Conservation (phyloP, 768 basidiomycete genomes). For the Boletus subcaerulescens region DNA sequence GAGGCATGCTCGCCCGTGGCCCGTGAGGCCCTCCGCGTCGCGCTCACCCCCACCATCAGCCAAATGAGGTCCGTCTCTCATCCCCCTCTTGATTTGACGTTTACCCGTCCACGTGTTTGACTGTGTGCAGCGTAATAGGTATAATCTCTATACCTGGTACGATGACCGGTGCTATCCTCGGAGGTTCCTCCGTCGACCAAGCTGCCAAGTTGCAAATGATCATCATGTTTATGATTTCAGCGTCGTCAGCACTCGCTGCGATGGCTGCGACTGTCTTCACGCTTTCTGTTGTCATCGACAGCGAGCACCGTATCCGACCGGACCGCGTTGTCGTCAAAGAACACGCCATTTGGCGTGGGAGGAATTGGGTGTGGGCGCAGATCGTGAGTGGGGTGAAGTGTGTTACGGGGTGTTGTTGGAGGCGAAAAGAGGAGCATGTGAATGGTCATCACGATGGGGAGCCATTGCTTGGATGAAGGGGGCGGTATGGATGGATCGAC, state of each 20-base stretch:
- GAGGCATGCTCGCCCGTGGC: slow-evolving; percentile 83
- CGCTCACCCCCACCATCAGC: slow-evolving; percentile 79
- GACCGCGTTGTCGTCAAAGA: slow-evolving; percentile 52
- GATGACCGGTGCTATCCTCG: slow-evolving; percentile 92
- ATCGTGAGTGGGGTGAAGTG: slow-evolving; percentile 11
- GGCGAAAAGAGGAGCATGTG: neutral
- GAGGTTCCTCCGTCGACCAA: slow-evolving; percentile 79
- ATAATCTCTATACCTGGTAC: slow-evolving; percentile 83
- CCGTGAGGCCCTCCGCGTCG: slow-evolving; percentile 72
- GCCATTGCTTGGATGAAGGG: slow-evolving; percentile 17
- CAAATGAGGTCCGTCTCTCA: slow-evolving; percentile 65
- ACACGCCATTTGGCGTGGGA: slow-evolving; percentile 34
- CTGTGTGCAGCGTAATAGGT: slow-evolving; percentile 55
- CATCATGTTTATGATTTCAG: slow-evolving; percentile 91
- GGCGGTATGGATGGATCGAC: neutral
- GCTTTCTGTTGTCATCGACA: slow-evolving; percentile 63
- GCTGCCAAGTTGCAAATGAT: slow-evolving; percentile 88
- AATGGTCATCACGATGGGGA: neutral
- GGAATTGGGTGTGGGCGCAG: slow-evolving; percentile 29
- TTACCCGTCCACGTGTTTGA: neutral
- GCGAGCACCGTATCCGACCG: slow-evolving; percentile 57
- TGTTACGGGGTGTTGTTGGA: slow-evolving; percentile 9
- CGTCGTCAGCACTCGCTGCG: slow-evolving; percentile 68
- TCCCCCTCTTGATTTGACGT: neutral
- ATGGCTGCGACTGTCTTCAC: slow-evolving; percentile 61